Base-by-base conservation (phyloP, 2,329 filamentous ascomycete genomes). In the Pyrenophora tritici-repentis region DNA sequence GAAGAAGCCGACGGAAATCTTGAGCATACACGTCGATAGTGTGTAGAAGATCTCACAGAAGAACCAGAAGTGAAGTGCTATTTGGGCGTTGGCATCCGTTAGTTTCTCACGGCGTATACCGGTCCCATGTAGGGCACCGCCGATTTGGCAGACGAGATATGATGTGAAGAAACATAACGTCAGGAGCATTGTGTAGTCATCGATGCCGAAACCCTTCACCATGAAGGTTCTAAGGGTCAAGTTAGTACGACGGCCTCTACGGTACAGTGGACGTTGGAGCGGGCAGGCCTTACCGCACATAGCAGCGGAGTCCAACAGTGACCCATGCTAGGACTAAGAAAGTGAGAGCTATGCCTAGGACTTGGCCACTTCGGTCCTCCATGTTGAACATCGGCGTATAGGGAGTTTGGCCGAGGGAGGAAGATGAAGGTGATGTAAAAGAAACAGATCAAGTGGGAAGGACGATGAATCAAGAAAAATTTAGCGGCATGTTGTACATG, bases 1-100 rank as follows among this genome's bases (percentile, higher is more conserved):
- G 53, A 82, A 81, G 16, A 81, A 63, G 7, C 66, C 78, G 40
- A 83, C 79, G 2, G 80, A 78, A 16, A 81, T 69, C 53, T 81
- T 81, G 43, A 79, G 73, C 22, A 79, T 61, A 16, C 75, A 72
- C 6, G 76, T 79, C 2, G 76, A 73, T 47, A 80, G 67, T 16
- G 77, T 76, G 63, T 83, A 83, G 59, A 77, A 79, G 22, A 79
- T 70, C 57, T 83, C 80, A 59, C 79, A 81, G 33, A 83, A 76
- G 73, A 76, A 83, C 81, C 80, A 84, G 56, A 63, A 74, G 58
- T 66, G 59, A 5, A 71, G 51, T 13, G 66, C 68, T 14, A 37
- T 66, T 48, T 68, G 46, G 3, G 63, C 65, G n/a, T 44, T 53
- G 14, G 55, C 56, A 24, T 66, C 62, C 6, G 66, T 61, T 24